These are phyloP conservation scores for Aethionema arabicum DNA, from an alignment of 345 rosid genomes.

Conservation along the genomic window DNA sequence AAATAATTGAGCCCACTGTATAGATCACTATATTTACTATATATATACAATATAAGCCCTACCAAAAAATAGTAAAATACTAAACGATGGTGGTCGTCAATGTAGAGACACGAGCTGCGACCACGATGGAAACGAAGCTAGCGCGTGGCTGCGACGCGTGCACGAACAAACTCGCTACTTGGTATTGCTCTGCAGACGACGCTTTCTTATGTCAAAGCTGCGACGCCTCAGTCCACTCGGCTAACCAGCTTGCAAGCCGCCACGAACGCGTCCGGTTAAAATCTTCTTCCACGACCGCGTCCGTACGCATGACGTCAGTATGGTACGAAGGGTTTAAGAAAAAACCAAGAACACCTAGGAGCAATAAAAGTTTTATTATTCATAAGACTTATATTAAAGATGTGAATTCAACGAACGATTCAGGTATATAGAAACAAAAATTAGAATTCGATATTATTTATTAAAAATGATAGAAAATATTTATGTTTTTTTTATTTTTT, in stretches of 20 bases:
- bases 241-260: constrained; percentile 58
- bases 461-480: constrained; percentile 31
- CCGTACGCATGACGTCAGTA: constrained; percentile 27
- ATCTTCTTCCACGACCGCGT: constrained; percentile 21
- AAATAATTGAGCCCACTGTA: too few species aligned
- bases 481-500: not conserved
- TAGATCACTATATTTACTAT: too few species aligned
- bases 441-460: too few species aligned
- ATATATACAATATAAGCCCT: too few species aligned
- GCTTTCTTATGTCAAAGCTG: constrained; percentile 75
- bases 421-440: too few species aligned
- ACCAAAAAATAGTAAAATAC: too few species aligned
- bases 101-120: constrained; percentile 24
- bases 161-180: constrained; percentile 47
- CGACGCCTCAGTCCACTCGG: constrained; percentile 62
- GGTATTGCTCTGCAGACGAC: constrained; percentile 64
- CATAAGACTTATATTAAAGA: not conserved
- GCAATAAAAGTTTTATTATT: not conserved
- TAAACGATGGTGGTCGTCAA: constrained; percentile 6
- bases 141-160: constrained; percentile 57
- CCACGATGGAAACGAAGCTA: constrained; percentile 43
- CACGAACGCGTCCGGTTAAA: constrained; percentile 58
- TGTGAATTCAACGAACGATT: constrained; percentile 20
- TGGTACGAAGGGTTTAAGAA: constrained; percentile 59
- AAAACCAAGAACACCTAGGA: constrained; percentile 57